Evolutionary conservation across 129 eudicot genomes (phyloP).

Genomic region (Centrapalus pauciflorus): DNA sequence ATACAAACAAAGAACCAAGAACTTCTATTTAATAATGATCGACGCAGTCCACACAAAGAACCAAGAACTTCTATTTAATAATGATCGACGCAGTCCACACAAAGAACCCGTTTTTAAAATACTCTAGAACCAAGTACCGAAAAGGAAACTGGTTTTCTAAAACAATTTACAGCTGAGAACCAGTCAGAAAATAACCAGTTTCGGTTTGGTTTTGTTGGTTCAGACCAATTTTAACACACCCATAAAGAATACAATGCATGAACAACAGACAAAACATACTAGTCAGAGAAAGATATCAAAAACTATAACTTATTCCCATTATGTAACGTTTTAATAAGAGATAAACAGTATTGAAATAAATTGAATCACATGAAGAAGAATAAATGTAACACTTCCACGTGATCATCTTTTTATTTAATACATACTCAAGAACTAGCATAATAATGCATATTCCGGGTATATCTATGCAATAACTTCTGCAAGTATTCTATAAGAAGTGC

Average conservation of each 20-base stretch:
- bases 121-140: no score
- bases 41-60: no score
- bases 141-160: no score
- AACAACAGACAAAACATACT: neutral
- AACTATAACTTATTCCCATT: neutral
- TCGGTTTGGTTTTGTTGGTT: no score
- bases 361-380: neutral
- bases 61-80: no score
- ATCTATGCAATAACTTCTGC: neutral
- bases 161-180: no score
- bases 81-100: no score
- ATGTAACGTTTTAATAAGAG: neutral
- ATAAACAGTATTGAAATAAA: neutral
- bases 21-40: no score
- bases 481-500: neutral
- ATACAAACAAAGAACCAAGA: no score
- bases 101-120: no score
- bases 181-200: no score
- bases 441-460: neutral
- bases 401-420: neutral
- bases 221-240: no score
- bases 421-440: neutral
- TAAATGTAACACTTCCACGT: neutral
- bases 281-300: neutral
- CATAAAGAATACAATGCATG: neutral